Conservation (phyloP, 1,284 basidiomycete species). For the Xanthoconium separans region DNA sequence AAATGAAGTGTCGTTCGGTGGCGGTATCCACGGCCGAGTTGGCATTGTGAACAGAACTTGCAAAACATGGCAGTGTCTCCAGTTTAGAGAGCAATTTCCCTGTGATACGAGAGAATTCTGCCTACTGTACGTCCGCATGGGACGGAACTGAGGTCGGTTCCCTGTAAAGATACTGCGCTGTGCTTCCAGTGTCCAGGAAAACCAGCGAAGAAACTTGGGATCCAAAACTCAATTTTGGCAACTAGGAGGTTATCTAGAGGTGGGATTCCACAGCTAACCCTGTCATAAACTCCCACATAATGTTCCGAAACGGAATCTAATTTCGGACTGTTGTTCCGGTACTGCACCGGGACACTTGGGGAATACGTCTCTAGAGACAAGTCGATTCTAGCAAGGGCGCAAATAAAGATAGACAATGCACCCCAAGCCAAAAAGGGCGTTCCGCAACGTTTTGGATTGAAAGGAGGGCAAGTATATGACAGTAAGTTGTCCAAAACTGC, state of each 20-base stretch:
- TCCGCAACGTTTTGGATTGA: slow-evolving; percentile 21
- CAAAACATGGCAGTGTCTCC: too few species aligned
- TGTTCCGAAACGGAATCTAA: not conserved
- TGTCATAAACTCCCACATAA: not conserved
- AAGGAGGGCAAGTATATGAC: slow-evolving; percentile 19
- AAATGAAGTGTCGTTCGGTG: not conserved
- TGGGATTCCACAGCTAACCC: not conserved
- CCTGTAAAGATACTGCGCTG: too few species aligned
- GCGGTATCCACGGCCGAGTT: not conserved
- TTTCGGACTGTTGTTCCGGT: not conserved
- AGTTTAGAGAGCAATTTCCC: too few species aligned
- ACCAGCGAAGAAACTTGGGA: too few species aligned
- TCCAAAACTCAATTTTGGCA: too few species aligned
- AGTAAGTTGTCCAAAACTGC: slow-evolving; percentile 20
- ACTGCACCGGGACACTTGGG: not conserved
- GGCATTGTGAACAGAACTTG: not conserved
- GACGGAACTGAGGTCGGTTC: too few species aligned
- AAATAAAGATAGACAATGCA: not conserved
- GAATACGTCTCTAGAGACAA: not conserved
- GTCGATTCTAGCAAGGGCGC: not conserved
- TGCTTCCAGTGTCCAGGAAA: not conserved
- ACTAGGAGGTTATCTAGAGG: too few species aligned
- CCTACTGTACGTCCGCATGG: too few species aligned
- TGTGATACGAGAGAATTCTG: too few species aligned
- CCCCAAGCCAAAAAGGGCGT: not conserved